These are phyloP conservation scores for Leccinum aurantiacum DNA, from an alignment of 768 basidiomycete genomes.

Conservation along the genomic window DNA sequence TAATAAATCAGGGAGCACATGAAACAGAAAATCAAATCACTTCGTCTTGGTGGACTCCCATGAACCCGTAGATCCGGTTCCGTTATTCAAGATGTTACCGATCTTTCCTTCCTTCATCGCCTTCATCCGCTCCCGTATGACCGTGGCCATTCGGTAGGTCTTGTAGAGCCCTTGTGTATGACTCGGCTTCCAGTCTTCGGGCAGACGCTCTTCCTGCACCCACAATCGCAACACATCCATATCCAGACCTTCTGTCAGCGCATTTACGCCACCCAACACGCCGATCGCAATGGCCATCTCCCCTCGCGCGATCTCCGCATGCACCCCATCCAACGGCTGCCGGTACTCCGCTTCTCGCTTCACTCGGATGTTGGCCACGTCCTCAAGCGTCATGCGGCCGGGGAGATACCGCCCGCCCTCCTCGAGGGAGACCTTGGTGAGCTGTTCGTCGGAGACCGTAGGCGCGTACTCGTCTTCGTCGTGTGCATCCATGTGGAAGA, in stretches of 20 bases:
- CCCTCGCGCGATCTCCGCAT: slow-evolving; percentile 63
- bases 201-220: slow-evolving; percentile 53
- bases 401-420: slow-evolving; percentile 33
- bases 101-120: slow-evolving; percentile 20
- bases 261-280: slow-evolving; percentile 39
- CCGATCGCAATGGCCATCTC: slow-evolving; percentile 68
- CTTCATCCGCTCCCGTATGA: slow-evolving; percentile 30
- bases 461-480: slow-evolving; percentile 48
- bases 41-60: slow-evolving; percentile 19
- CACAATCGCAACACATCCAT: slow-evolving; percentile 48
- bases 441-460: slow-evolving; percentile 32
- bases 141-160: slow-evolving; percentile 31
- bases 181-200: slow-evolving; percentile 36
- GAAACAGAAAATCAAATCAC: neutral
- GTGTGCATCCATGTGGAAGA: slow-evolving; percentile 50
- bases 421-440: slow-evolving; percentile 40
- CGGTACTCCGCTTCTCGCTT: slow-evolving; percentile 46
- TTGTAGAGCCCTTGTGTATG: slow-evolving; percentile 32
- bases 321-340: slow-evolving; percentile 41
- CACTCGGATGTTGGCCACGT: slow-evolving; percentile 50
- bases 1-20: neutral
- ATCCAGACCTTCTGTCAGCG: slow-evolving; percentile 42
- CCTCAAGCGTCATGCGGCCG: slow-evolving; percentile 31
- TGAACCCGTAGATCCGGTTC: neutral
- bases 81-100: slow-evolving; percentile 22